Percentiles rank a stretch among this genome's conserved stretches.
Conservation (phyloP, 352 stramenopile species). For the Phytopythium aichiense region DNA sequence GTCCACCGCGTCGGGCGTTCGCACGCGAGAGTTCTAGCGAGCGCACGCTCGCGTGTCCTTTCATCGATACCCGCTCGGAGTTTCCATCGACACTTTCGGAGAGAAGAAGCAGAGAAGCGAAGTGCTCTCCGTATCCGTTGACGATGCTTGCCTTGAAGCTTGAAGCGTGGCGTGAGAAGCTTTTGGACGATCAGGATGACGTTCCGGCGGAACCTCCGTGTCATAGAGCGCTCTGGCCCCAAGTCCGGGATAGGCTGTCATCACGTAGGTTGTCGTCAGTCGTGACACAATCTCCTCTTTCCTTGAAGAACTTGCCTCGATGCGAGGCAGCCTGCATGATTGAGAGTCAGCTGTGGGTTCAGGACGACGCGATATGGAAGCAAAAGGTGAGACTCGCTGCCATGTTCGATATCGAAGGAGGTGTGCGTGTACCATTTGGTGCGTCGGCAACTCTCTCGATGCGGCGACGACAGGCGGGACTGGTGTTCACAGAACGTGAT, state of each 20-base stretch:
- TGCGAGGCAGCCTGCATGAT: not conserved
- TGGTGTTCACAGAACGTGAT: not conserved
- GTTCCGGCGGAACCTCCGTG: not conserved
- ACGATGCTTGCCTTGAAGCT: not conserved
- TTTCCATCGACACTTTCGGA: not conserved
- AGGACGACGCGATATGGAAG: not conserved
- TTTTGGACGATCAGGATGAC: not conserved
- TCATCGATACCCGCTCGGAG: not conserved
- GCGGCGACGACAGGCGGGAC: not conserved
- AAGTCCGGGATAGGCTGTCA: not conserved
- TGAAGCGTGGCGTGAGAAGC: not conserved
- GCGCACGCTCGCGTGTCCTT: not conserved
- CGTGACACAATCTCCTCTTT: not conserved
- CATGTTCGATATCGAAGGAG: constrained; percentile 1
- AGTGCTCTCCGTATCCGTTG: not conserved
- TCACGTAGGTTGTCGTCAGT: not conserved
- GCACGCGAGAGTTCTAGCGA: constrained; percentile 1
- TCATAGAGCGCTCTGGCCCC: not conserved
- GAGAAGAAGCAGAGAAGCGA: not conserved
- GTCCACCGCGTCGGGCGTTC: not conserved
- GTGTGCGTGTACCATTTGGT: not conserved
- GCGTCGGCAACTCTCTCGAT: not conserved
- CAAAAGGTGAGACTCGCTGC: not conserved
- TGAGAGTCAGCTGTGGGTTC: not conserved
- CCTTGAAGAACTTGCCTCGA: not conserved